phyloP scores from a whole-genome alignment of 176 grass and related monocot species.

The Oryza longistaminata region DNA sequence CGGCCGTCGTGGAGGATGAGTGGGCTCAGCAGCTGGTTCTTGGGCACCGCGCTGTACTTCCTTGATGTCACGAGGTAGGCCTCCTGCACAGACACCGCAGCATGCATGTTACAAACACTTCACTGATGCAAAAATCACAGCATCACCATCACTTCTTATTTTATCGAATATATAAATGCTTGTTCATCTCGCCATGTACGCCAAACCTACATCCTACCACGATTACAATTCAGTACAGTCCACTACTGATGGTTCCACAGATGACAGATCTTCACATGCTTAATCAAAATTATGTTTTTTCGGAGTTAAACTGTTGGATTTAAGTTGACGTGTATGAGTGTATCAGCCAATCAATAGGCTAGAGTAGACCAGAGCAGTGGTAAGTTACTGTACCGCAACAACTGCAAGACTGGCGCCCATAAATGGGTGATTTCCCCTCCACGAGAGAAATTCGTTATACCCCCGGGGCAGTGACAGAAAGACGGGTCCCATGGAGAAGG shows the following conservation, averaged over 20 bases:
- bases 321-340: background rate
- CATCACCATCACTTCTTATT: too few relatives aligned
- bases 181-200: constrained; percentile 20
- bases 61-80: constrained; percentile 63
- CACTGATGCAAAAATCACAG: too few relatives aligned
- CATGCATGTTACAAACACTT: too few relatives aligned
- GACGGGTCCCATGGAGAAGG: constrained; percentile 3
- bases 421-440: background rate
- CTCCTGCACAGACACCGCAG: constrained; percentile 41
- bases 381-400: background rate
- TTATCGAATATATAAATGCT: too few relatives aligned
- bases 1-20: constrained; percentile 92
- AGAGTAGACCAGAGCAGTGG: background rate
- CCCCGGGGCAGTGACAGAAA: background rate
- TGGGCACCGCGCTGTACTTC: constrained; percentile 67
- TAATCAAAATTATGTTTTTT: background rate
- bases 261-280: background rate
- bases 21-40: constrained; percentile 66
- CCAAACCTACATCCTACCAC: too few relatives aligned
- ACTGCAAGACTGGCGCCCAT: constrained; percentile 8
- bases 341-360: background rate
- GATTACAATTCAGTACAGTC: too few relatives aligned
- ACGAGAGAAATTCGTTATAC: background rate
- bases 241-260: background rate
- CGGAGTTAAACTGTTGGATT: background rate